Evolutionary conservation across 2,329 filamentous ascomycete genomes (phyloP).

Genomic region (Thielaviopsis ethacetica): DNA sequence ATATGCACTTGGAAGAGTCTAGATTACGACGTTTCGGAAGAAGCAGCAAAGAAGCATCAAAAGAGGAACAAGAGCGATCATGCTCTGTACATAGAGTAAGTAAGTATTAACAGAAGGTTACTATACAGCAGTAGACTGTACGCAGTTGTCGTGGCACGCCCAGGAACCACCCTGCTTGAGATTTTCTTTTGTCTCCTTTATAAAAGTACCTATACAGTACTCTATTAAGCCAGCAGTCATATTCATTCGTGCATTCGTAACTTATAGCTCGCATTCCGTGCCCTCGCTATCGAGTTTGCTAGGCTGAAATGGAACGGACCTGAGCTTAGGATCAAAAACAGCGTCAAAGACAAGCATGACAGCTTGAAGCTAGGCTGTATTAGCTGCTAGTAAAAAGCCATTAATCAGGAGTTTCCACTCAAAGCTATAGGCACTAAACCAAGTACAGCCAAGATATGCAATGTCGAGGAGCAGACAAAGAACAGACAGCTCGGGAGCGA

Average conservation of each 20-base stretch:
- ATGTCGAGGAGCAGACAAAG: not conserved
- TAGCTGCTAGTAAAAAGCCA: not conserved
- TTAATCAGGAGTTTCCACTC: not conserved
- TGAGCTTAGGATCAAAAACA: not conserved
- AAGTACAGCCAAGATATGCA: not conserved
- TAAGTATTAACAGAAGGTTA: too few species aligned
- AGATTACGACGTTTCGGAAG: not conserved
- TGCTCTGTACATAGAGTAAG: too few species aligned
- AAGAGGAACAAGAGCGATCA: not conserved
- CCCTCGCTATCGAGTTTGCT: not conserved
- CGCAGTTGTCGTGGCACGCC: not conserved
- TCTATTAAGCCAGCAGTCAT: not conserved
- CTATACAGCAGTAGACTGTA: not conserved
- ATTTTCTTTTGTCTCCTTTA: not conserved
- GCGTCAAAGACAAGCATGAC: not conserved
- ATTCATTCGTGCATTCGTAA: not conserved
- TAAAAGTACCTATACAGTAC: too few species aligned
- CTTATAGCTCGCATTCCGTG: not conserved
- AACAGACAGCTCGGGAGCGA: not conserved
- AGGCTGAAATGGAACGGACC: not conserved
- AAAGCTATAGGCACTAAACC: not conserved
- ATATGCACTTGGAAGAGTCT: not conserved
- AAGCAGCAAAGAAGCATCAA: not conserved
- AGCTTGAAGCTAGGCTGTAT: not conserved
- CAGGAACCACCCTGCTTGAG: not conserved